Base-by-base conservation (phyloP, 2,329 filamentous ascomycete genomes). In the Colletotrichum phormii region DNA sequence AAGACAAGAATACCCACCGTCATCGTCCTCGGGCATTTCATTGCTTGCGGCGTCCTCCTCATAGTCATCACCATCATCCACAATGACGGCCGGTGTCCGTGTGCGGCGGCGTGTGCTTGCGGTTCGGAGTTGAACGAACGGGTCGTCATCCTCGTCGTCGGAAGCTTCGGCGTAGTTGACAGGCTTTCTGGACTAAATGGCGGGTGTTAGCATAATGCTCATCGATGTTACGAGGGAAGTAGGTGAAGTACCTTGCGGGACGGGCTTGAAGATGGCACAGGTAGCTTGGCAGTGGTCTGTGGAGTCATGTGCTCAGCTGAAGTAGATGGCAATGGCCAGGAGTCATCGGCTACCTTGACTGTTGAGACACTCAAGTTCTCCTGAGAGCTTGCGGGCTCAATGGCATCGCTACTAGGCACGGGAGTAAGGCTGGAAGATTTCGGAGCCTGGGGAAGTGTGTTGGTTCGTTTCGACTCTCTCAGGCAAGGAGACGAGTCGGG, bases 121-220 rank as follows among this genome's bases (percentile, higher is more conserved):
- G 15, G 82, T 77, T 71, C 80, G 84, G 76, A 83, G 79, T 58
- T 84, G 82, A 2, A 82, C 81, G 79, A 95, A 93, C 0, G 94
- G 90, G 57, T 95, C 92, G 62, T 95, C 93, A 13, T 94, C 93
- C 64, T 94, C 93, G 63, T 95, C 93, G 58, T 94, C 93, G 57
- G 94, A 94, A 1, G 94, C 95, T 78, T 98, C 95, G 75, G 93
- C 92, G 81, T 98, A 98, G 80, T 89, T 97, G 76, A 97, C 88
- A 0, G 81, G 80, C 78, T 89, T 90, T 77, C 86, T 90, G 4
- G 80, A 81, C 89, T 90, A 64, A 6, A 3, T 24, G 15, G 1
- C 1, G 26, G 8, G 6, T 22, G 62, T 71, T 53, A 73, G 62
- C 35, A 33, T 5, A 18, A 22, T 5, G 29, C 3, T 13, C 8